Conservation (phyloP, 176 grass and related monocot species). For the Rhynchospora tenuis region DNA sequence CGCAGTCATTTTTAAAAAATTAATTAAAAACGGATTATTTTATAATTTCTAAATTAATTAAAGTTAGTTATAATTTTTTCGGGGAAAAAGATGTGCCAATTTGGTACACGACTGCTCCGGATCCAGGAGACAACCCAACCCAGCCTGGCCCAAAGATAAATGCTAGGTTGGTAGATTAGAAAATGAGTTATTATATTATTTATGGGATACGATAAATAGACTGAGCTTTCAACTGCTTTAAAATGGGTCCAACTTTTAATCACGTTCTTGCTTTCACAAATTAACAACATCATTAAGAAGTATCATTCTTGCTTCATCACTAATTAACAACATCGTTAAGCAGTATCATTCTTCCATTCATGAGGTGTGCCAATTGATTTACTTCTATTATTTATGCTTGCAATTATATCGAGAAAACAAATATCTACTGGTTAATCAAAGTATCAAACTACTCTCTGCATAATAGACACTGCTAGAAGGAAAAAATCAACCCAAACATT, state of each 20-base stretch:
- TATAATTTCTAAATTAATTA: no score
- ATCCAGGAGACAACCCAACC: neutral
- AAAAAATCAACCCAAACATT: conserved; percentile 18
- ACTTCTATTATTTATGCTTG: neutral
- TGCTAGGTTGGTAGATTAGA: neutral
- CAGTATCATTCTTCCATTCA: neutral
- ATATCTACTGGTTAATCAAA: neutral
- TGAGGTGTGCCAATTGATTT: neutral
- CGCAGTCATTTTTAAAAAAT: no score
- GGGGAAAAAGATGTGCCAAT: neutral
- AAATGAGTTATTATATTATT: neutral
- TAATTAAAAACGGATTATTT: no score
- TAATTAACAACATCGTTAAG: neutral
- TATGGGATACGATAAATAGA: neutral
- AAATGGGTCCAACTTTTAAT: neutral
- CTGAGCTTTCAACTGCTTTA: conserved; percentile 6
- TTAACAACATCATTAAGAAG: neutral
- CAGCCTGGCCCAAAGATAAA: neutral
- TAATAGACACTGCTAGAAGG: neutral
- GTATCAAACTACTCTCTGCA: neutral
- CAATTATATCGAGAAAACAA: neutral
- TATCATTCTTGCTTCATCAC: neutral
- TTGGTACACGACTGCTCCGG: neutral
- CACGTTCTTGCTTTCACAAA: neutral
- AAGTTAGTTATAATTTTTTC: no score